Evolutionary conservation across 495 filamentous ascomycete genomes (phyloP).

Genomic region (Haplographium delicatum): DNA sequence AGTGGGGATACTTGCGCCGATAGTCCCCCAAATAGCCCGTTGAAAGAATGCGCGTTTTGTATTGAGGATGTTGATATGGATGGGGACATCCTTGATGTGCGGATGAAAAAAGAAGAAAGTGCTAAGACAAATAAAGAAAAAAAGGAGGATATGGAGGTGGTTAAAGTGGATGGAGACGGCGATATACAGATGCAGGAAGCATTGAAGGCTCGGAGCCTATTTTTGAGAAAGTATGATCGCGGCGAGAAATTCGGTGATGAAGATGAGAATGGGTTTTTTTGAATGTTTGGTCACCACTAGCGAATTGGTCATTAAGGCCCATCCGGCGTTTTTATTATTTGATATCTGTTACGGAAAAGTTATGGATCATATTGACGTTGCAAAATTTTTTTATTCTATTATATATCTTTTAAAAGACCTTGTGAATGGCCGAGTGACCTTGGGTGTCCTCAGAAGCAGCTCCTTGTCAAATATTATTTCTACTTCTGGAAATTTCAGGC

Average conservation of each 20-base stretch:
- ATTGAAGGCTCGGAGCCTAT: not conserved
- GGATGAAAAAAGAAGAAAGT: not conserved
- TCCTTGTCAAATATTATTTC: no score
- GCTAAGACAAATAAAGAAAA: not conserved
- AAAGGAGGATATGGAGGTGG: not conserved
- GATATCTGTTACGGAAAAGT: no score
- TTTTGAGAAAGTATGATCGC: not conserved
- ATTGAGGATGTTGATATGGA: constrained; percentile 4
- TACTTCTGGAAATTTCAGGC: no score
- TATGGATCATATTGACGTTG: no score
- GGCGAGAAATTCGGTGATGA: not conserved
- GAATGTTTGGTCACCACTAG: no score
- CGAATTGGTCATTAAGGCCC: no score
- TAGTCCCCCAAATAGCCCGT: constrained; percentile 1
- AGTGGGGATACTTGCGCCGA: not conserved
- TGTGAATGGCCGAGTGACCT: no score
- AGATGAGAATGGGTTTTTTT: no score
- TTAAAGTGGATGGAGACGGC: not conserved
- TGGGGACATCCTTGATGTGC: not conserved
- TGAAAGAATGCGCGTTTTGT: constrained; percentile 2
- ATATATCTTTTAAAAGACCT: no score
- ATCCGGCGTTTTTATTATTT: no score
- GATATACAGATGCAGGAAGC: not conserved
- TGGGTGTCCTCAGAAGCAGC: no score
- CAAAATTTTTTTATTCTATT: no score